Percentiles rank a stretch among this genome's conserved stretches.
These are phyloP conservation scores for Lactarius hengduanensis DNA, from an alignment of 768 basidiomycete species.

Conservation along the genomic window DNA sequence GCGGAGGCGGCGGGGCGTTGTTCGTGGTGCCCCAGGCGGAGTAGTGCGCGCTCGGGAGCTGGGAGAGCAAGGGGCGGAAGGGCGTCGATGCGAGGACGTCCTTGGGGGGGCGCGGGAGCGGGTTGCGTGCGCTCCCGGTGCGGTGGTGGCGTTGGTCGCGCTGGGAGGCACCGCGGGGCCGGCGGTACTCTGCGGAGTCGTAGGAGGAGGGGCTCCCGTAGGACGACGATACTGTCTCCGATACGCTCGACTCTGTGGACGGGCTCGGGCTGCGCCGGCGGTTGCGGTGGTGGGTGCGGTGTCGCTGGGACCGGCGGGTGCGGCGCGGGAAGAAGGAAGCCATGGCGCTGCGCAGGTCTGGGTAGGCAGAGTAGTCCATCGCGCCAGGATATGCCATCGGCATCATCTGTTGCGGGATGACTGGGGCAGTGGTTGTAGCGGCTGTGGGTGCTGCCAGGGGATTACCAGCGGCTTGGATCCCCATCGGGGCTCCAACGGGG, in stretches of 20 bases:
- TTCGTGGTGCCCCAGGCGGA: constrained; percentile 30
- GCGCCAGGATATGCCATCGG: constrained; percentile 5
- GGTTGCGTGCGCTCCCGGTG: constrained; percentile 41
- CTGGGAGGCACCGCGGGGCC: constrained; percentile 10
- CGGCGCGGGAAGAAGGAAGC: constrained; percentile 13
- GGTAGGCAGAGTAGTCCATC: constrained; percentile 11
- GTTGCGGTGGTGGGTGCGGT: not conserved
- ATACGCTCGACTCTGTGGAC: constrained; percentile 2
- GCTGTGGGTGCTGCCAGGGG: not conserved
- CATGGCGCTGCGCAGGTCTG: not conserved
- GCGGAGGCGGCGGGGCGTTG: not conserved
- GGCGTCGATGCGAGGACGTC: constrained; percentile 60
- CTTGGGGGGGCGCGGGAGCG: constrained; percentile 60
- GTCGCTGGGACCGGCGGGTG: constrained; percentile 13
- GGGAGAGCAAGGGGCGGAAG: constrained; percentile 50
- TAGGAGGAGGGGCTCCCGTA: constrained; percentile 13
- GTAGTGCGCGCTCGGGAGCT: constrained; percentile 43
- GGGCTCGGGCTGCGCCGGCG: constrained; percentile 17
- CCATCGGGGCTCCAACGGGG: not conserved
- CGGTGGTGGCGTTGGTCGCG: constrained; percentile 46
- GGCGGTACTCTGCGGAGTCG: constrained; percentile 14
- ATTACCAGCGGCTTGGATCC: not conserved
- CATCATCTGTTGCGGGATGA: constrained; percentile 13
- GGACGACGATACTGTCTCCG: constrained; percentile 9
- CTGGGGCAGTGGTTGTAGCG: not conserved